Conservation (phyloP, 306 rosid species). For the Prunus armeniaca region DNA sequence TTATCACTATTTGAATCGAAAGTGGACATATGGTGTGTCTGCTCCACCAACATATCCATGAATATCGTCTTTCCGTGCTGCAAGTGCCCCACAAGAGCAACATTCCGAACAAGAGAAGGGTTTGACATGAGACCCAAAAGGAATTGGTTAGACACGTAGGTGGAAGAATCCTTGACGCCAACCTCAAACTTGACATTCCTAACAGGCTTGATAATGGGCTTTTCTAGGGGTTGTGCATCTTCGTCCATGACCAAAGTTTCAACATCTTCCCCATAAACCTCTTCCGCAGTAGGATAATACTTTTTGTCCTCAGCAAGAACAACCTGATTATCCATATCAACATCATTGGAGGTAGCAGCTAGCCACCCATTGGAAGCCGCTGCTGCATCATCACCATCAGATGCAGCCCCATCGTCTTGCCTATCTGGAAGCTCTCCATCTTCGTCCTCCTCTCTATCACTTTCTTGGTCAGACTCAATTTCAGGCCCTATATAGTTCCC, state of each 20-base stretch:
- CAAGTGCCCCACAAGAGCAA: conserved; percentile 87
- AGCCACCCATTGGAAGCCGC: conserved; percentile 71
- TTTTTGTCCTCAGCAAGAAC: conserved; percentile 96
- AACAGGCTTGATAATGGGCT: conserved; percentile 77
- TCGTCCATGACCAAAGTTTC: conserved; percentile 98
- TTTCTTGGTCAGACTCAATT: conserved; percentile 84
- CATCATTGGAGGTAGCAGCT: conserved; percentile 51
- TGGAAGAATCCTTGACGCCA: conserved; percentile 94
- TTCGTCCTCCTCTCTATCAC: conserved; percentile 72
- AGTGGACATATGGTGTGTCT: conserved; percentile 93
- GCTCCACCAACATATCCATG: conserved; percentile 98
- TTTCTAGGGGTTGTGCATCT: conserved; percentile 84
- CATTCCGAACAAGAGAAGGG: conserved; percentile 73
- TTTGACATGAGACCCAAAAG: conserved; percentile 92
- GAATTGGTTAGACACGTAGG: conserved; percentile 77
- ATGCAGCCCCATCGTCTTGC: conserved; percentile 37
- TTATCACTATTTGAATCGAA: conserved; percentile 79
- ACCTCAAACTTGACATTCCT: conserved; percentile 81
- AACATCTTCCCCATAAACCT: conserved; percentile 92
- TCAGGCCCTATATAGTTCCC: conserved; percentile 99
- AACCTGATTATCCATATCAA: conserved; percentile 81
- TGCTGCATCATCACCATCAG: conserved; percentile 57
- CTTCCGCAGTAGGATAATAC: conserved; percentile 93
- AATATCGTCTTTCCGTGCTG: conserved; percentile 97
- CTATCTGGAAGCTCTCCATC: conserved; percentile 62